Conservation (phyloP, 148 eudicot species). For the Simmondsia chinensis region DNA sequence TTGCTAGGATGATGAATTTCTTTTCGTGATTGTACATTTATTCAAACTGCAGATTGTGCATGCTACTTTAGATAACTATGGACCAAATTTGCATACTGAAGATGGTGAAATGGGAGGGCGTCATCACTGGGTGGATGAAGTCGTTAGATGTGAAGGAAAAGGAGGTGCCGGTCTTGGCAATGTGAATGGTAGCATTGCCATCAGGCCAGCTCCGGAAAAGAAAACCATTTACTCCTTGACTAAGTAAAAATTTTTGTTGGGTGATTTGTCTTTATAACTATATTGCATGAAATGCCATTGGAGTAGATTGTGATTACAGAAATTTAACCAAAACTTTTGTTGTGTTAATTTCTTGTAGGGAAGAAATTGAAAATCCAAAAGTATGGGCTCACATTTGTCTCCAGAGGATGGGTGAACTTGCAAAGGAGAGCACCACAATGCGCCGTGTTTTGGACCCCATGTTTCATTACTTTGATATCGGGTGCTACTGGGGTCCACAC, state of each 20-base stretch:
- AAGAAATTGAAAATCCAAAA: conserved; percentile 79
- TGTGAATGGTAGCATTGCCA: conserved; percentile 31
- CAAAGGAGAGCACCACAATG: conserved; percentile 81
- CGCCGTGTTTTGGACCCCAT: conserved; percentile 80
- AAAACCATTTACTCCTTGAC: conserved; percentile 59
- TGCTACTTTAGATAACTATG: conserved; percentile 59
- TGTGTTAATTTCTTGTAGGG: conserved; percentile 28
- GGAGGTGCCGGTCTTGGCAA: conserved; percentile 29
- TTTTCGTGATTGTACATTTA: neutral
- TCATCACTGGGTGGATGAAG: conserved; percentile 93
- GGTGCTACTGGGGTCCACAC: conserved; percentile 58
- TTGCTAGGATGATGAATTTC: neutral
- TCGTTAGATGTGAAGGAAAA: conserved; percentile 73
- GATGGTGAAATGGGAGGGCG: conserved; percentile 50
- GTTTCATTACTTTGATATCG: conserved; percentile 65
- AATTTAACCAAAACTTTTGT: too few relatives aligned
- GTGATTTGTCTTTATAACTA: neutral
- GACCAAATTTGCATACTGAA: conserved; percentile 27
- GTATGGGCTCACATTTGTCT: conserved; percentile 91
- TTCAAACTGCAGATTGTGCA: conserved; percentile 53
- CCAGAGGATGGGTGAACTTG: conserved; percentile 85
- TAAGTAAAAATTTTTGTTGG: conserved; percentile 32
- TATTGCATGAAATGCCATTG: too few relatives aligned
- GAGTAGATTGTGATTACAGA: too few relatives aligned
- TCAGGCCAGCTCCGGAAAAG: conserved; percentile 61